Conservation (phyloP, 345 rosid genomes). For the Arabidopsis thaliana region DNA sequence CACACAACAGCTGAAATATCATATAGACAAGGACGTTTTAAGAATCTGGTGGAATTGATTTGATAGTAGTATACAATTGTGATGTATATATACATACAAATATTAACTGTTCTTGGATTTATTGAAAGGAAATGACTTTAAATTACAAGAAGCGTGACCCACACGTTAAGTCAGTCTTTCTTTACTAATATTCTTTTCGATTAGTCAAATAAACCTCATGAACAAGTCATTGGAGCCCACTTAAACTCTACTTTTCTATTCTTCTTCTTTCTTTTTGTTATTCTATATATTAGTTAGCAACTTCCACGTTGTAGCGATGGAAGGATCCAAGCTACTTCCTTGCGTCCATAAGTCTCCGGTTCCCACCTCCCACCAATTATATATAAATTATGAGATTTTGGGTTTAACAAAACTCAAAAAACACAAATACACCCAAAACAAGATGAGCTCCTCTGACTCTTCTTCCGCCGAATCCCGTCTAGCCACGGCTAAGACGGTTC, state of each 20-base stretch:
- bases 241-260: not conserved
- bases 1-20: constrained; percentile 43
- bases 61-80: not conserved
- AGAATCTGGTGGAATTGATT: not conserved
- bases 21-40: too few species aligned
- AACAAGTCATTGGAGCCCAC: constrained; percentile 8
- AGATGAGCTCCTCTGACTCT: constrained; percentile 35
- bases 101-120: not conserved
- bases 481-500: constrained; percentile 52
- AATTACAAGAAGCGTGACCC: constrained; percentile 18
- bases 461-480: constrained; percentile 44
- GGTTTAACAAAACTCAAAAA: constrained; percentile 17
- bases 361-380: constrained; percentile 22
- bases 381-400: constrained; percentile 10
- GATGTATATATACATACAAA: not conserved
- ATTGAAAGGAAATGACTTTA: constrained; percentile 3
- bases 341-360: constrained; percentile 21
- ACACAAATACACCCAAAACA: constrained; percentile 5
- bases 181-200: constrained; percentile 16
- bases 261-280: not conserved
- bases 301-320: constrained; percentile 28
- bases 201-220: constrained; percentile 7
- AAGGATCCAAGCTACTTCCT: constrained; percentile 34
- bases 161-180: constrained; percentile 36
- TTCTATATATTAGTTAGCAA: not conserved